Conservation (phyloP, 2,329 filamentous ascomycete genomes). For the Cadophora sp. region DNA sequence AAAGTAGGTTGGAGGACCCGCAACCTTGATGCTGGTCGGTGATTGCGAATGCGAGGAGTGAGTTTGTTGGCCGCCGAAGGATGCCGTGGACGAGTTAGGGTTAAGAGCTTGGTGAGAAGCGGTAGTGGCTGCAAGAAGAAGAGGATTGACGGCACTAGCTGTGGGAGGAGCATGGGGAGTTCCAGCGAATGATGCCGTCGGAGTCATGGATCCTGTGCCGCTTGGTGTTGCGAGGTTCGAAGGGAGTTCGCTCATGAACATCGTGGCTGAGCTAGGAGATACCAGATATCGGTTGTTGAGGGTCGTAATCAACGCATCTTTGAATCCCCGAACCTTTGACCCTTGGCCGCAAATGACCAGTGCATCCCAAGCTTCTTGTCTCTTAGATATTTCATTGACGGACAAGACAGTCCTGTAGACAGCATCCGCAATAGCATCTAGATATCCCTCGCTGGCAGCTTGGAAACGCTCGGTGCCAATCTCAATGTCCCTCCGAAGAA, state of each 20-base stretch:
- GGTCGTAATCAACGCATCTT: conserved; percentile 83
- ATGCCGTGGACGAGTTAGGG: conserved; percentile 47
- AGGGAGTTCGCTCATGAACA: conserved; percentile 96
- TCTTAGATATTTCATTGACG: conserved; percentile 84
- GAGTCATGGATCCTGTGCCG: conserved; percentile 91
- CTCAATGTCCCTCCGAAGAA: conserved; percentile 72
- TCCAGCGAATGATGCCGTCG: conserved; percentile 57
- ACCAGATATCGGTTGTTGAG: conserved; percentile 85
- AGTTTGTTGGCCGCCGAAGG: conserved; percentile 49
- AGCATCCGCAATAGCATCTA: conserved; percentile 83
- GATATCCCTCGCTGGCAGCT: conserved; percentile 71
- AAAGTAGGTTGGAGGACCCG: conserved; percentile 74
- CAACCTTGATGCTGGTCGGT: conserved; percentile 70
- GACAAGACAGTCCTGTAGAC: conserved; percentile 85
- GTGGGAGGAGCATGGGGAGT: conserved; percentile 61
- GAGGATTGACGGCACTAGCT: conserved; percentile 78
- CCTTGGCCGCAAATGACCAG: conserved; percentile 93
- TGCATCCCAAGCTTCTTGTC: conserved; percentile 89
- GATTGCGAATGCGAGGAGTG: conserved; percentile 72
- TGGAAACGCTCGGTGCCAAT: conserved; percentile 78
- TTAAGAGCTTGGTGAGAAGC: conserved; percentile 50
- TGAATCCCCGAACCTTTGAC: conserved; percentile 75
- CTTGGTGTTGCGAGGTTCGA: conserved; percentile 91
- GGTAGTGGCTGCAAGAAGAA: conserved; percentile 89
- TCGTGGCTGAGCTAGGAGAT: conserved; percentile 90